Base-by-base conservation (phyloP, 805 yeast genomes). In the Blastobotrys peoriensis region DNA sequence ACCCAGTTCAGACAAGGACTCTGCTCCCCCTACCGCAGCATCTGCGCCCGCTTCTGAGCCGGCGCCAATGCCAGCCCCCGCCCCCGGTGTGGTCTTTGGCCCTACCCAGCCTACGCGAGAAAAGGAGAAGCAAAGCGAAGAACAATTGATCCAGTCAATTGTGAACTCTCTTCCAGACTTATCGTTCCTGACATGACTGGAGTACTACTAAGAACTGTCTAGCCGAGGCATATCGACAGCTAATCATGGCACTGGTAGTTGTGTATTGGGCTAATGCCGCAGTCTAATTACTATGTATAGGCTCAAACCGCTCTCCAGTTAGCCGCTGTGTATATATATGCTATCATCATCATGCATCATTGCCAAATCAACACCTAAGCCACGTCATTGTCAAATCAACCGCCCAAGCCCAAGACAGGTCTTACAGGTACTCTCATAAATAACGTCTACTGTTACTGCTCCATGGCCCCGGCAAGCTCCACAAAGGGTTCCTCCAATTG, bases 401-500 rank as follows among this genome's bases (percentile, higher is more conserved):
- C 44, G n/a, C 9, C 44, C 44, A 4, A 41, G 18, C 16, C 44
- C 44, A 3, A 36, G 21, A 23, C 44, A 41, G 3, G 38, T 34
- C 18, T 28, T 33, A 21, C 44, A 41, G 3, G 44, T 41, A 8
- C 25, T 37, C 19, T 41, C 33, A 22, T 33, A 41, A 17, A 41
- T 10, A 21, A 41, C 22, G 8, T 41, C 44, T 4, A 8, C 33
- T 21, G 9, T 15, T 3, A 71, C 68, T 43, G 70, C 53, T 0
- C 93, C 91, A 1, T 71, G 48, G 1, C 91, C 91, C 43, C 81
- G 57, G 55, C 93, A 86, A 43, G 76, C 66, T 0, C 85, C 86
- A 64, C 95, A 86, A 2, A 79, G 51, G 0, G 69, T 61, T 1
- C 95, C 94, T 1, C 95, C 94, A 49, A 75, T 58, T 30, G 78